Base-by-base conservation (phyloP, 2,329 filamentous ascomycete species). In the Colletotrichum cordylinicola region DNA sequence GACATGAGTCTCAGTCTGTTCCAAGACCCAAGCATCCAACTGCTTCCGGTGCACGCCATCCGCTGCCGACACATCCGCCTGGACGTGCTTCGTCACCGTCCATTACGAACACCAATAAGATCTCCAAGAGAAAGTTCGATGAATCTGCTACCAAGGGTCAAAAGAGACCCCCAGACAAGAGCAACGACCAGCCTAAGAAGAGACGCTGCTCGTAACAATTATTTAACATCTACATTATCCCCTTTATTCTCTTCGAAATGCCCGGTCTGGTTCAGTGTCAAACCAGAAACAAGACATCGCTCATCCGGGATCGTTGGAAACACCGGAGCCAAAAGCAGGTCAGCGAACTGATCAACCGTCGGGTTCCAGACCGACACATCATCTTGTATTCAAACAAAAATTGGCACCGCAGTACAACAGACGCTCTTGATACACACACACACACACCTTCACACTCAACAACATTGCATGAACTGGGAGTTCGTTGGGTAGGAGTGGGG, bases 391-490 rank as follows among this genome's bases (percentile, higher is more conserved):
- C 72, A 71, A 52, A 13, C 43, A 21, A 67, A 37, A 16, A 16
- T 67, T 31, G 15, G 65, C 35, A 55, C 65, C 43, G 65, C 62
- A 39, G 61, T 39, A 43, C 21, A 48, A 10, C 37, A 35, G 21
- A 66, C 13, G 37, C 62, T 48, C 62, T 66, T 58, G 18, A 74
- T 10, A 61, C 24, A 24, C 24, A 24, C 24, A 24, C 39, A 43
- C 56, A 62, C 56, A 33, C 43, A 62, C n/a, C 56, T 52, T 52
- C 27, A 61, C 56, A 48, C 58, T 66, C 70, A 39, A 65, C 52
- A 70, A 69, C 60, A 75, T 75, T 75, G 74, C 74, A 76, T 76
- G 71, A 75, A 60, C 66, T 31, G 66, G 74, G 74, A 74, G 70
- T 76, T 66, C 31, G 74, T 61, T 37, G 43, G 61, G 74, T 65